Base-by-base conservation (phyloP, 2,329 filamentous ascomycete genomes). In the Chaetomium sp. region DNA sequence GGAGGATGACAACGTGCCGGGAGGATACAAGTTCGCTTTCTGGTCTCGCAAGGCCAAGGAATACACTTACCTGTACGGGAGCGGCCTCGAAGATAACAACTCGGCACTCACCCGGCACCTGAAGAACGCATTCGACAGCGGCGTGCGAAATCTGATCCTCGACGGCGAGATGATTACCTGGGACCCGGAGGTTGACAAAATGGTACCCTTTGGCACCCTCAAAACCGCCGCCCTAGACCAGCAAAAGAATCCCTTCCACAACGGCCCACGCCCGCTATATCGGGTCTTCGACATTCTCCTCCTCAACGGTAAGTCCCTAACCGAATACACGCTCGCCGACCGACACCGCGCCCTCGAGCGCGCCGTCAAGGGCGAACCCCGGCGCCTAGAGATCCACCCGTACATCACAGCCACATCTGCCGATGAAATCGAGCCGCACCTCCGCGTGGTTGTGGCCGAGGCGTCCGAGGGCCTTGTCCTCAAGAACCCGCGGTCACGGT, bases 131-230 rank as follows among this genome's bases (percentile, higher is more conserved):
- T 98, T 99, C 74, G 82, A 87, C 2, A 80, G 87, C 0, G 88
- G 89, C 1, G 92, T 98, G 0, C 83, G 89, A 19, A 97, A 91
- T 73, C 83, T 97, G 69, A 97, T 99, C 57, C 82, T 99, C 0
- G 95, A 99, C 72, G 95, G 95, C 10, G 95, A 99, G 75, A 99
- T 99, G 95, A 93, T 99, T 64, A 97, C 93, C 0, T 99, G 95
- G 95, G 92, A 98, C 74, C 91, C 93, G 66, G 87, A 89, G 53
- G 82, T 90, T 57, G 90, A 97, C 78, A 90, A 90, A 62, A 90
- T 95, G 60, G 90, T 96, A 19, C 87, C 90, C 0, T 99, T 99
- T 75, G 95, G 95, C 8, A 96, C 92, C 0, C 82, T 99, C 57
- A 99, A 99, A 78, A 94, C 92, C 1, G 94, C 93, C 0, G 94